Base-by-base conservation (phyloP, 306 rosid genomes). In the Chamaecrista fasciculata region DNA sequence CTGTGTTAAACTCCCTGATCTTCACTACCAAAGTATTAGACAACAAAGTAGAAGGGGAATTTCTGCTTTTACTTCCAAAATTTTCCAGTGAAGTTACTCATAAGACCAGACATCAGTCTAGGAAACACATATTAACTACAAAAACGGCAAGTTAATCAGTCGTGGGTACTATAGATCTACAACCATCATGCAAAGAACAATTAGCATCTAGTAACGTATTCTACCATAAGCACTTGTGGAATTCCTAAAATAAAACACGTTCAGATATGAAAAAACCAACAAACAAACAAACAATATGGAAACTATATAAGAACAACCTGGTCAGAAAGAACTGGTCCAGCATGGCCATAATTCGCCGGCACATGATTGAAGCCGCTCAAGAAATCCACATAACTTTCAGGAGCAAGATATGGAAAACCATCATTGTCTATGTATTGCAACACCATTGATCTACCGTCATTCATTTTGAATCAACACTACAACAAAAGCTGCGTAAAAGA, bases 371-470 rank as follows among this genome's bases (percentile, higher is more conserved):
- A 24, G 39, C 43, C 64, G 14, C 33, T 43, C 8, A 58, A 58
- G 44, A 58, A 58, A 15, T 58, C 64, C 64, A 58, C 33, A 25
- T 29, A 58, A 43, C 25, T 58, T n/a, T 58, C 64, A 16, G 44
- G 8, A 31, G 23, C 0, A 58, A 24, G 8, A 18, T 31, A 58
- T 19, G 44, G 25, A 58, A 58, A 58, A 18, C 43, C 25, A 58
- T 42, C 25, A 58, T 42, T 39, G 15, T 58, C 10, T 0, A 58
- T 33, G 44, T 58, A 58, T 8, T 58, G 64, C 25, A 58, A 7
- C 64, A 29, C 64, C 43, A 33, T 58, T 33, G 64, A 43, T 33
- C 64, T 58, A 9, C 64, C 64, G 15, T 58, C 44, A 58, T 58
- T 58, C 64, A 58, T 58, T 20, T 33, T 31, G 44, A 58, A 31